These are phyloP conservation scores for Batrachochytrium dendrobatidis DNA, from an alignment of 371 early-diverging fungal genomes.

Conservation along the genomic window DNA sequence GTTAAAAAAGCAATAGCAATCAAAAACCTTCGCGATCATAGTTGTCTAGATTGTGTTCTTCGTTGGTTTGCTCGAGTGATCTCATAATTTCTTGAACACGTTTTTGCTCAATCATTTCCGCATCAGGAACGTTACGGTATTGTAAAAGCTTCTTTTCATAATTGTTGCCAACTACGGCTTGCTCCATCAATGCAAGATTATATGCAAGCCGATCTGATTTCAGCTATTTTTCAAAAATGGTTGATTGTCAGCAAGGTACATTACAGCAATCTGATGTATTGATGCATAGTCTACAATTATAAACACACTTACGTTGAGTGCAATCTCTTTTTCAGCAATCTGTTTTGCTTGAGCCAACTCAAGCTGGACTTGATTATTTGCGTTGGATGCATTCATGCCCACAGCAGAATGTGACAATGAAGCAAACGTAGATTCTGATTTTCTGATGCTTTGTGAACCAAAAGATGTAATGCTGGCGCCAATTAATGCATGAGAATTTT, in stretches of 20 bases:
- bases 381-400: not conserved
- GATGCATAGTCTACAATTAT: not conserved
- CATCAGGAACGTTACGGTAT: constrained; percentile 36
- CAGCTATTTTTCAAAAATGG: constrained; percentile 16
- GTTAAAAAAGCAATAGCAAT: no score
- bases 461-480: not conserved
- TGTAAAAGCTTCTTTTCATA: constrained; percentile 30
- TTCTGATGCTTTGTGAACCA: not conserved
- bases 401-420: not conserved
- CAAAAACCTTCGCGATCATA: constrained; percentile 1
- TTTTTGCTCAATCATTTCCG: constrained; percentile 13
- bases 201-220: constrained; percentile 29
- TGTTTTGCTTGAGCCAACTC: not conserved
- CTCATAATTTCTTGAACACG: not conserved
- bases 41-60: not conserved
- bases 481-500: not conserved
- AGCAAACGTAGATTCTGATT: not conserved
- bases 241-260: constrained; percentile 6
- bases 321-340: not conserved
- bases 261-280: not conserved
- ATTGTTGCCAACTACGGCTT: constrained; percentile 40
- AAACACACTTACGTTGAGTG: not conserved
- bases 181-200: constrained; percentile 34
- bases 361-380: not conserved
- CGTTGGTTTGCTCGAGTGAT: not conserved